Conservation (phyloP, 1,139 yeast genomes). For the Suhomyces choctaworum region DNA sequence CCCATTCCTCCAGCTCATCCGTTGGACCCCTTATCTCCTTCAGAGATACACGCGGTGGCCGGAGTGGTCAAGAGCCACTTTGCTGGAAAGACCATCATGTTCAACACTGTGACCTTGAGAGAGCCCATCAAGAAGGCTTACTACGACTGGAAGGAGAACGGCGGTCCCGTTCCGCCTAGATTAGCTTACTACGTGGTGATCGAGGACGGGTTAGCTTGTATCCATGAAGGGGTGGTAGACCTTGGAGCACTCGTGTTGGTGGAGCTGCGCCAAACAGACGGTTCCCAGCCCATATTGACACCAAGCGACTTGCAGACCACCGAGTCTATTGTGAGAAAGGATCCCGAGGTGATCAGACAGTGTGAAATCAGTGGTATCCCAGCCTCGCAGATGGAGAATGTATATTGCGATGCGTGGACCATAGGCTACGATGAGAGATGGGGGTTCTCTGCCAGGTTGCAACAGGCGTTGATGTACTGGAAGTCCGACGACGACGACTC, state of each 20-base stretch:
- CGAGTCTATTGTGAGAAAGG: conserved; percentile 64
- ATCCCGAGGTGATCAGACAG: conserved; percentile 71
- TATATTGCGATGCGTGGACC: conserved; percentile 85
- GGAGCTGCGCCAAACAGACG: conserved; percentile 50
- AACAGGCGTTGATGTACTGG: conserved; percentile 80
- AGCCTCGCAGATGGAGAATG: conserved; percentile 62
- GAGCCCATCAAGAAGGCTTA: conserved; percentile 68
- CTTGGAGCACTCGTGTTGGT: conserved; percentile 48
- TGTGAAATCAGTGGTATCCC: conserved; percentile 71
- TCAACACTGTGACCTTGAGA: conserved; percentile 68
- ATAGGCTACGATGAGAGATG: conserved; percentile 84
- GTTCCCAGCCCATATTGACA: conserved; percentile 74
- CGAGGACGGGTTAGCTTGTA: conserved; percentile 58
- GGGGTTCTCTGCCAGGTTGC: conserved; percentile 74
- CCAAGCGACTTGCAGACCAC: conserved; percentile 64
- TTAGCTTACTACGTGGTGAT: conserved; percentile 65
- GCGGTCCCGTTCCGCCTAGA: conserved; percentile 65
- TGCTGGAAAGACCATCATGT: conserved; percentile 48
- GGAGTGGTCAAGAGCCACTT: conserved; percentile 46
- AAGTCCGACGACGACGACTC: conserved; percentile 78
- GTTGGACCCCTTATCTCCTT: conserved; percentile 66
- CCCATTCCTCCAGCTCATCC: conserved; percentile 65
- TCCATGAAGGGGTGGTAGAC: conserved; percentile 71
- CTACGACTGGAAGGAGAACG: conserved; percentile 63
- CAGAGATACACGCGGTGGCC: conserved; percentile 52